Percentiles rank a stretch among this genome's conserved stretches.
Conservation (phyloP, 495 filamentous ascomycete species). For the Cercophora samala region DNA sequence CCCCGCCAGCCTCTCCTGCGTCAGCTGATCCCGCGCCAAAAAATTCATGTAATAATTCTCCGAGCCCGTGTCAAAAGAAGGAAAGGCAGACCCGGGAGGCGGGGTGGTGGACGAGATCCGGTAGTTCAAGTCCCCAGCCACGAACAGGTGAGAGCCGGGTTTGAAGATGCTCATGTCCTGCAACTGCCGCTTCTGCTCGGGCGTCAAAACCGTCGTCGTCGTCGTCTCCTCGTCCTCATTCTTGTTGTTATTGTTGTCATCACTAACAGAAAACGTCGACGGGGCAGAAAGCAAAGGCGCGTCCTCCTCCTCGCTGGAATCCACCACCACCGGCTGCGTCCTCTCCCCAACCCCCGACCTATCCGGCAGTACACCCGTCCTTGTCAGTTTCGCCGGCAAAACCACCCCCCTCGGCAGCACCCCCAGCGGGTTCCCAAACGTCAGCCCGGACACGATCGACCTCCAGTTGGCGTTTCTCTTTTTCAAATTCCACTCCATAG, state of each 20-base stretch:
- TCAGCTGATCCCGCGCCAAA: conserved; percentile 72
- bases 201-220: neutral
- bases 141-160: conserved; percentile 71
- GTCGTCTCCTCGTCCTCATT: too few relatives aligned
- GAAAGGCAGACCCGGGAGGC: conserved; percentile 50
- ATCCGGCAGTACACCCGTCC: conserved; percentile 1
- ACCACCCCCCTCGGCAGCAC: conserved; percentile 28
- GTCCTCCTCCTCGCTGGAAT: conserved; percentile 10
- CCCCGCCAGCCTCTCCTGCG: conserved; percentile 58
- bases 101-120: conserved; percentile 67
- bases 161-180: conserved; percentile 60
- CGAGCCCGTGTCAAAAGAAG: conserved; percentile 55
- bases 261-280: neutral
- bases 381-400: conserved; percentile 18
- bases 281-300: conserved; percentile 4
- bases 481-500: conserved; percentile 69
- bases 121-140: conserved; percentile 94
- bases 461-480: conserved; percentile 83
- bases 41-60: conserved; percentile 50
- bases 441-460: conserved; percentile 70
- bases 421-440: conserved; percentile 57
- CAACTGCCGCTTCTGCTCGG: conserved; percentile 21
- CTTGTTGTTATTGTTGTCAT: too few relatives aligned
- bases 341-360: neutral
- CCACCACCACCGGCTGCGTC: neutral